Base-by-base conservation (phyloP, 305 asterid species). In the Rubia tinctorum region DNA sequence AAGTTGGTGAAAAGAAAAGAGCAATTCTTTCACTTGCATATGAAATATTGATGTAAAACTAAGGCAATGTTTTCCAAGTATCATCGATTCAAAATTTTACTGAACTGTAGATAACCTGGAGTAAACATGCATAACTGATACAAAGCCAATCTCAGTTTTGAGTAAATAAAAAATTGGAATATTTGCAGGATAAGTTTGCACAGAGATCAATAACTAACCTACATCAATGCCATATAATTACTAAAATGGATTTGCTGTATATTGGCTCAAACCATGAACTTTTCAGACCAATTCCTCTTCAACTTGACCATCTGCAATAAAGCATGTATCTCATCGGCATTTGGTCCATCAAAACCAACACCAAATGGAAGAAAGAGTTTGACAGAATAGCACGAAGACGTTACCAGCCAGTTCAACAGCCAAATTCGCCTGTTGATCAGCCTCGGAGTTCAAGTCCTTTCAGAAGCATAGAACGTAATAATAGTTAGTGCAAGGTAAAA, bases 401-500 rank as follows among this genome's bases (percentile, higher is more conserved):
- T 89, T 61, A 92, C 99, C 99, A 71, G 93, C 86, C 76, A 95
- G 99, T 39, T 86, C 91, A 15, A 86, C 95, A 2, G 89, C 99
- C 85, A 95, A 83, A 87, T 91, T 95, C 65, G 99, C 99, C 82
- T 82, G 99, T 78, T 87, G 87, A 88, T 95, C 99, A 1, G 99
- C 99, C 78, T 95, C 99, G 0, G 97, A 81, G 82, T 95, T 95
- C 27, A 86, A 86, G 82, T 91, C 97, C 99, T 95, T 78, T n/a
- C 8, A 67, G 55, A 73, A 73, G 69, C 37, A 66, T 27, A 43
- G 27, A 39, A 30, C n/a, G 39, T 61, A 59, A 25, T n/a, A 30
- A 30, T 30, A 1, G 66, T 77, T 7, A 53, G 75, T 5, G 13
- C 34, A 59, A 66, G 42, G 5, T 71, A n/a, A n/a, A n/a, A n/a